Conservation (phyloP, 2,329 filamentous ascomycete species). For the Epicoccum nigrum region DNA sequence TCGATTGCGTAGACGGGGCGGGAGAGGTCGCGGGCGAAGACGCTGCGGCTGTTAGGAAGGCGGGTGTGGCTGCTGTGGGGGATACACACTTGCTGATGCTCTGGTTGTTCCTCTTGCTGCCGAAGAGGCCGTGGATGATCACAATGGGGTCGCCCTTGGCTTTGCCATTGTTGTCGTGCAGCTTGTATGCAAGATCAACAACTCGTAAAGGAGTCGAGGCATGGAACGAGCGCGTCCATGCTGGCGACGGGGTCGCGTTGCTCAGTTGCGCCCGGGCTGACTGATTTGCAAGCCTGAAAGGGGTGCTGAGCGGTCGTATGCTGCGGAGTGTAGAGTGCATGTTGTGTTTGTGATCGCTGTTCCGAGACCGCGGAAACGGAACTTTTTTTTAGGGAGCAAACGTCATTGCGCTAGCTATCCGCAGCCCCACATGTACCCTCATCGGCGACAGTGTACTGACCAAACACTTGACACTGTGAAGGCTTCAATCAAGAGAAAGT, state of each 20-base stretch:
- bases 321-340: conserved; percentile 23
- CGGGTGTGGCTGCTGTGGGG: not conserved
- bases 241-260: conserved; percentile 11
- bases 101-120: conserved; percentile 93
- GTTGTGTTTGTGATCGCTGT: conserved; percentile 11
- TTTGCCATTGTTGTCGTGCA: conserved; percentile 44
- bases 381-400: conserved; percentile 16
- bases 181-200: conserved; percentile 43
- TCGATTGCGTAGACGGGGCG: conserved; percentile 85
- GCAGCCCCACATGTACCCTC: not conserved
- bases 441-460: too few relatives aligned
- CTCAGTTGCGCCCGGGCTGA: conserved; percentile 1
- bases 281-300: conserved; percentile 16
- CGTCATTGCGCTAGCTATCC: conserved; percentile 15
- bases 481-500: too few relatives aligned
- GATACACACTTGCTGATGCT: conserved; percentile 81
- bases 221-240: conserved; percentile 39
- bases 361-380: conserved; percentile 16
- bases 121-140: conserved; percentile 91
- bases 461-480: too few relatives aligned
- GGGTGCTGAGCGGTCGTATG: conserved; percentile 16
- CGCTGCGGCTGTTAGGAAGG: conserved; percentile 56
- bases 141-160: conserved; percentile 70
- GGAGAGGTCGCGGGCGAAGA: conserved; percentile 78
- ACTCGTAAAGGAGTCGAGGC: conserved; percentile 29